A percentile compares a stretch with the other conserved stretches of the same genome.
These are phyloP conservation scores for Yarrowia sp. DNA, from an alignment of 805 yeast genomes.

Conservation along the genomic window DNA sequence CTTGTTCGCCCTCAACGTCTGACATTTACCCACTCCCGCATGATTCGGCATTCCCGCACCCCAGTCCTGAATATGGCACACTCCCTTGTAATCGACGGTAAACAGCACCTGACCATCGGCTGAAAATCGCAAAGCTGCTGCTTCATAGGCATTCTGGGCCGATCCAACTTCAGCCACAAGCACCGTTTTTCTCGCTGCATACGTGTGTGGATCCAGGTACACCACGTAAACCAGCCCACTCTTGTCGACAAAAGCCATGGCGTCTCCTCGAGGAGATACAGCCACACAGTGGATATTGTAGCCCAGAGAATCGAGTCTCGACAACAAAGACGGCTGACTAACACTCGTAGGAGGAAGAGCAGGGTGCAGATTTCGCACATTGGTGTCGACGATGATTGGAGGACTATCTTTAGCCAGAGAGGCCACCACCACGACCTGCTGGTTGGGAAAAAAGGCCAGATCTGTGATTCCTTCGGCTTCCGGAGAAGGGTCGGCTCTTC, in stretches of 20 bases:
- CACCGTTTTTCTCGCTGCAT: slow-evolving; percentile 64
- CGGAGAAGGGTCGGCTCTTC: slow-evolving; percentile 57
- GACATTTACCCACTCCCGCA: slow-evolving; percentile 49
- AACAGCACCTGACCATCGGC: slow-evolving; percentile 81
- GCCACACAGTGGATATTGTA: slow-evolving; percentile 74
- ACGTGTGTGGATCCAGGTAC: slow-evolving; percentile 53
- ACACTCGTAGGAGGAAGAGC: slow-evolving; percentile 46
- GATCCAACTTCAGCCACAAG: slow-evolving; percentile 79
- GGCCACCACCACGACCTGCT: slow-evolving; percentile 53
- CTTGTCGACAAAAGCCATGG: slow-evolving; percentile 79
- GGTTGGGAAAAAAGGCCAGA: slow-evolving; percentile 73
- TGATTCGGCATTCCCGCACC: slow-evolving; percentile 80
- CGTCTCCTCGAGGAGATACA: slow-evolving; percentile 85
- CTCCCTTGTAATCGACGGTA: slow-evolving; percentile 81
- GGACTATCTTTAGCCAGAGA: slow-evolving; percentile 69
- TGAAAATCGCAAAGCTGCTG: slow-evolving; percentile 81
- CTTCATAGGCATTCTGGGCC: slow-evolving; percentile 72
- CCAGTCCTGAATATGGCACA: slow-evolving; percentile 80
- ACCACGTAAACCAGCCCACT: slow-evolving; percentile 77
- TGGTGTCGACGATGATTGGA: slow-evolving; percentile 71
- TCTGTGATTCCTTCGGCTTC: slow-evolving; percentile 92
- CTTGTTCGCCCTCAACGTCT: slow-evolving; percentile 43
- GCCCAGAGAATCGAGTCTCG: slow-evolving; percentile 81
- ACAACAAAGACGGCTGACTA: slow-evolving; percentile 65
- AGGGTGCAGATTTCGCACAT: slow-evolving; percentile 50